phyloP scores from a whole-genome alignment of 164 flowering plant genomes.

The Vitis labrusca region DNA sequence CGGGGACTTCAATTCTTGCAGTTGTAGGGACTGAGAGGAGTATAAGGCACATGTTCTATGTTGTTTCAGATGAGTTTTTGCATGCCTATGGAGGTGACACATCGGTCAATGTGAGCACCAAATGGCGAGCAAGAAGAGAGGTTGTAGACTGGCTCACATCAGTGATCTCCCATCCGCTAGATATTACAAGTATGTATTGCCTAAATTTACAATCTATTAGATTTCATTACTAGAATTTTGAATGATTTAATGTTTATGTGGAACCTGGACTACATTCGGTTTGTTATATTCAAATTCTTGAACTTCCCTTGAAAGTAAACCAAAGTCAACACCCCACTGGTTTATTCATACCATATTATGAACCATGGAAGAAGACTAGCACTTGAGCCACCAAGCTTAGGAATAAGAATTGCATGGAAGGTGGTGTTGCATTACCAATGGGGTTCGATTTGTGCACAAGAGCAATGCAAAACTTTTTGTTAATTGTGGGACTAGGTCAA shows the following conservation, averaged over 20 bases:
- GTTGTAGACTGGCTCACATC: constrained; percentile 31
- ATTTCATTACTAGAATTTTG: background rate
- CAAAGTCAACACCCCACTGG: no score
- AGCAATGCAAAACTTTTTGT: no score
- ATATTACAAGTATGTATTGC: constrained; percentile 12
- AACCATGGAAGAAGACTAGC: background rate
- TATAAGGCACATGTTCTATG: constrained; percentile 36
- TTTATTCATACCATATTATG: no score
- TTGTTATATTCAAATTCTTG: no score
- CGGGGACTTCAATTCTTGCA: constrained; percentile 23
- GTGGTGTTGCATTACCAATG: background rate
- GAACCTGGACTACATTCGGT: no score
- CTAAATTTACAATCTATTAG: background rate
- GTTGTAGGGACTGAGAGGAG: constrained; percentile 39
- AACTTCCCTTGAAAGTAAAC: no score
- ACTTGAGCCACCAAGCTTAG: constrained; percentile 1
- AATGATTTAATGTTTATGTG: background rate
- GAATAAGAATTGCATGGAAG: constrained; percentile 3
- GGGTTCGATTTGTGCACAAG: background rate
- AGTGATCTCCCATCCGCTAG: constrained; percentile 12
- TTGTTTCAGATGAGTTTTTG: constrained; percentile 24
- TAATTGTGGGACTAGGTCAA: no score
- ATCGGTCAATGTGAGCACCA: constrained; percentile 12
- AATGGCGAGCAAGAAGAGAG: constrained; percentile 38
- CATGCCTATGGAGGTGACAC: constrained; percentile 5